Conservation (phyloP, 176 grass and related monocot genomes). For the Tillandsia leiboldiana region DNA sequence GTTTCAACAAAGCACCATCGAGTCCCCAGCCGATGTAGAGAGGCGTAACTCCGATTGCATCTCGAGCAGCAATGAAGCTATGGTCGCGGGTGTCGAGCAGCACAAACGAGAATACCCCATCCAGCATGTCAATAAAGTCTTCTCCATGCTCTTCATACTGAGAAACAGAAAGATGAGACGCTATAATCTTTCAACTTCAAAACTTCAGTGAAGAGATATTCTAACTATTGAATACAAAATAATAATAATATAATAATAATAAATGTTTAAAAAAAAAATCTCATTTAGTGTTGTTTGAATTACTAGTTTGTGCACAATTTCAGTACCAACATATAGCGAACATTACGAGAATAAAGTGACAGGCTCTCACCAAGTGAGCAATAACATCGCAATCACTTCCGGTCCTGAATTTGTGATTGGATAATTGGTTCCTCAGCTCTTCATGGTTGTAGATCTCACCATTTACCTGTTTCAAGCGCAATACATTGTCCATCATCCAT, state of each 20-base stretch:
- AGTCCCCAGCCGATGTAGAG: slow-evolving; percentile 94
- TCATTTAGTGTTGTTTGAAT: too few species aligned
- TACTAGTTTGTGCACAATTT: too few species aligned
- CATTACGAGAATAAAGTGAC: too few species aligned
- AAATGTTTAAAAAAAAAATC: too few species aligned
- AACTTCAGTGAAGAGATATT: too few species aligned
- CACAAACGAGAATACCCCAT: slow-evolving; percentile 91
- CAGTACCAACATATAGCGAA: too few species aligned
- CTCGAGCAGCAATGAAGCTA: slow-evolving; percentile 71
- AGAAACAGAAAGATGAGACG: background rate
- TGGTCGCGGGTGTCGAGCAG: slow-evolving; percentile 62
- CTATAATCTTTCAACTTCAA: too few species aligned
- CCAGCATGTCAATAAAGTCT: slow-evolving; percentile 76
- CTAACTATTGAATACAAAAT: too few species aligned
- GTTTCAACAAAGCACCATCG: slow-evolving; percentile 41
- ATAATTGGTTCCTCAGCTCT: slow-evolving; percentile 60
- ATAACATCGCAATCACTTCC: slow-evolving; percentile 98
- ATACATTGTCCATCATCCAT: background rate
- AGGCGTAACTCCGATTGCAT: slow-evolving; percentile 82
- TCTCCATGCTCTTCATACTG: slow-evolving; percentile 91
- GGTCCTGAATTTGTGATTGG: slow-evolving; percentile 62
- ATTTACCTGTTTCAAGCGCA: slow-evolving; percentile 40
- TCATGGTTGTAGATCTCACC: slow-evolving; percentile 98
- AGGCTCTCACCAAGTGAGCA: slow-evolving; percentile 64
- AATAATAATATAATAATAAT: too few species aligned